Conservation (phyloP, 768 basidiomycete species). For the Leccinellum rugosiceps region DNA sequence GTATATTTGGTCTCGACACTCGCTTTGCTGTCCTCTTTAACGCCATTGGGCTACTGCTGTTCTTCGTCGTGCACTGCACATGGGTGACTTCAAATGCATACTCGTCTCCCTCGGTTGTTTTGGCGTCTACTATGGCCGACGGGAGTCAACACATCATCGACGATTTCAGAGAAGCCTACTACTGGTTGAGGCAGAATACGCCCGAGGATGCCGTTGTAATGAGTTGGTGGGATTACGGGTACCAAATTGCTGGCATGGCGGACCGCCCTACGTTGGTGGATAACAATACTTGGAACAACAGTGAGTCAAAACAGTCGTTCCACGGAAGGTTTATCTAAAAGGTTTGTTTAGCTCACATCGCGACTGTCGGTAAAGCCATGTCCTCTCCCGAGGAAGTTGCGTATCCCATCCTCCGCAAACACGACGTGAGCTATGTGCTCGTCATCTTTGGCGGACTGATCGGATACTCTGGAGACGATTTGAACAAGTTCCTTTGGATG, state of each 20-base stretch:
- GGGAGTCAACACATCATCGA: slow-evolving; percentile 95
- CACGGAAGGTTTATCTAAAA: slow-evolving; percentile 4
- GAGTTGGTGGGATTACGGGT: slow-evolving; percentile 99
- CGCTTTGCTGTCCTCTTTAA: slow-evolving; percentile 75
- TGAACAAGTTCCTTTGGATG: slow-evolving; percentile 99
- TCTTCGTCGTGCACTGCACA: slow-evolving; percentile 96
- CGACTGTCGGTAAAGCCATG: slow-evolving; percentile 99
- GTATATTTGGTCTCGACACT: slow-evolving; percentile 83
- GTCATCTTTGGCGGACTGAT: slow-evolving; percentile 96
- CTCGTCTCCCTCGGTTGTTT: slow-evolving; percentile 95
- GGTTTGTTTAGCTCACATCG: slow-evolving; percentile 75
- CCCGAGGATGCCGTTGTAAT: slow-evolving; percentile 88
- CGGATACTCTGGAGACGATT: slow-evolving; percentile 97
- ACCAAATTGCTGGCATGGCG: slow-evolving; percentile 99
- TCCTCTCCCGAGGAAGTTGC: slow-evolving; percentile 90
- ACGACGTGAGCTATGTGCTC: slow-evolving; percentile 96
- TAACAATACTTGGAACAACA: slow-evolving; percentile 99
- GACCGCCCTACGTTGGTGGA: slow-evolving; percentile 95
- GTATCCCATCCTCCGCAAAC: slow-evolving; percentile 94
- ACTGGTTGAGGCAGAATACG: slow-evolving; percentile 97
- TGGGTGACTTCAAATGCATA: slow-evolving; percentile 95
- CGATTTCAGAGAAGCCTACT: slow-evolving; percentile 99
- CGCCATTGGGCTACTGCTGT: slow-evolving; percentile 70
- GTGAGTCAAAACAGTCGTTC: slow-evolving; percentile 44
- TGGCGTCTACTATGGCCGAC: slow-evolving; percentile 75